Conservation (phyloP, 192 early-diverging fungal species). For the Coemansia sp. region DNA sequence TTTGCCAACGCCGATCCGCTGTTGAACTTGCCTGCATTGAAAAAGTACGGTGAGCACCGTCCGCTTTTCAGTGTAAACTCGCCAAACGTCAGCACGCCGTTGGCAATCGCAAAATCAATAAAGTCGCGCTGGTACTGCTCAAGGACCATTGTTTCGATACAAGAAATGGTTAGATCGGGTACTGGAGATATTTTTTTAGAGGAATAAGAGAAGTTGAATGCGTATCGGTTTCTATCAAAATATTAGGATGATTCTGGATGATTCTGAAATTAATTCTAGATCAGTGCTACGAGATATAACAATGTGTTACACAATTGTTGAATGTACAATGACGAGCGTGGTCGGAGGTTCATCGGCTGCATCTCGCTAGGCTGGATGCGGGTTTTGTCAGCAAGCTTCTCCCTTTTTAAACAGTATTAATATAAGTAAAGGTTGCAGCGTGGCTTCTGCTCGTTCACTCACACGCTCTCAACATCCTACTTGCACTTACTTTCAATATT, state of each 20-base stretch:
- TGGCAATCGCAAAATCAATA: conserved; percentile 84
- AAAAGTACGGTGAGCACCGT: conserved; percentile 95
- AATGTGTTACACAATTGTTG: background rate
- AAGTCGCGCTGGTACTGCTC: conserved; percentile 86
- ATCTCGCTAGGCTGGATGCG: background rate
- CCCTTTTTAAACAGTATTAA: background rate
- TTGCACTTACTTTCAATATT: background rate
- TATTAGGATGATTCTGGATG: background rate
- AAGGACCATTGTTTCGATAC: conserved; percentile 25
- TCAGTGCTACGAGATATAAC: background rate
- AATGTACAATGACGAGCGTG: background rate
- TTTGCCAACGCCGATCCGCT: conserved; percentile 78
- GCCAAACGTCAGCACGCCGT: conserved; percentile 88
- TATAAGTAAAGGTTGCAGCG: background rate
- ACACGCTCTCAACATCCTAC: background rate
- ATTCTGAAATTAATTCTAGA: background rate
- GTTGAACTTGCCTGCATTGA: conserved; percentile 96
- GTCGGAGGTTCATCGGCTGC: background rate
- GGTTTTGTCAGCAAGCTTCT: background rate
- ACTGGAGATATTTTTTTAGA: background rate
- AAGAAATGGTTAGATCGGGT: background rate
- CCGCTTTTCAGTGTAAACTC: conserved; percentile 93
- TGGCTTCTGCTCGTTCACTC: background rate
- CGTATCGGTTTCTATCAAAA: too few relatives aligned
- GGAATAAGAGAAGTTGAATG: background rate